These are phyloP conservation scores for Linderniella brevidens DNA, from an alignment of 257 asterid species.

Conservation along the genomic window DNA sequence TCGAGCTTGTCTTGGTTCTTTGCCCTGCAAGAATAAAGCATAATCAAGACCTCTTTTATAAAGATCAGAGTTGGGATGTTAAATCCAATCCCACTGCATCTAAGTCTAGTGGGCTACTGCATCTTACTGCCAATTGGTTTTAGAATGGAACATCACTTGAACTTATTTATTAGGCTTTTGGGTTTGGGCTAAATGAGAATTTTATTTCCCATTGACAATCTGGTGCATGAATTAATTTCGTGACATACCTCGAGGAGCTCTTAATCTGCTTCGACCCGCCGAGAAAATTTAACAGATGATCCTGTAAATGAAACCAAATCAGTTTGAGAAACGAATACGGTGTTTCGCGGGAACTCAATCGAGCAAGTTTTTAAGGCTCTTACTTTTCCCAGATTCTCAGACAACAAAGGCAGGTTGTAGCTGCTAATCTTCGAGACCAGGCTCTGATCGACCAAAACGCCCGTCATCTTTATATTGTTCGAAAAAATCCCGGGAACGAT, in stretches of 20 bases:
- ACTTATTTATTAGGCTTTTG: no score
- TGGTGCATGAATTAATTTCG: not conserved
- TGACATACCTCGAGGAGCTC: slow-evolving; percentile 30
- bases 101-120: no score
- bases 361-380: slow-evolving; percentile 5
- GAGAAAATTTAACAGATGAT: slow-evolving; percentile 13
- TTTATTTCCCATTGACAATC: no score
- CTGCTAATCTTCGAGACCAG: slow-evolving; percentile 57
- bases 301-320: slow-evolving; percentile 18
- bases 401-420: slow-evolving; percentile 52
- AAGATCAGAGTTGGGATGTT: no score
- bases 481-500: slow-evolving; percentile 56
- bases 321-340: not conserved
- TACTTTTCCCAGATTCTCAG: slow-evolving; percentile 45
- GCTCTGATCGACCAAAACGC: slow-evolving; percentile 59
- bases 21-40: slow-evolving; percentile 23
- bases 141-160: no score
- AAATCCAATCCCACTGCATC: no score
- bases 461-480: slow-evolving; percentile 52
- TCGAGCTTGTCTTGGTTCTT: slow-evolving; percentile 51
- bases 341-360: not conserved
- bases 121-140: no score
- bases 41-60: not conserved
- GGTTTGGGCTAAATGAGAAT: no score
- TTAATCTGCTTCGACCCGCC: slow-evolving; percentile 27